A percentile compares a stretch with the other conserved stretches of the same genome.
Evolutionary conservation across 2,329 filamentous ascomycete genomes (phyloP).

Genomic region (Aspergillus intermedius): DNA sequence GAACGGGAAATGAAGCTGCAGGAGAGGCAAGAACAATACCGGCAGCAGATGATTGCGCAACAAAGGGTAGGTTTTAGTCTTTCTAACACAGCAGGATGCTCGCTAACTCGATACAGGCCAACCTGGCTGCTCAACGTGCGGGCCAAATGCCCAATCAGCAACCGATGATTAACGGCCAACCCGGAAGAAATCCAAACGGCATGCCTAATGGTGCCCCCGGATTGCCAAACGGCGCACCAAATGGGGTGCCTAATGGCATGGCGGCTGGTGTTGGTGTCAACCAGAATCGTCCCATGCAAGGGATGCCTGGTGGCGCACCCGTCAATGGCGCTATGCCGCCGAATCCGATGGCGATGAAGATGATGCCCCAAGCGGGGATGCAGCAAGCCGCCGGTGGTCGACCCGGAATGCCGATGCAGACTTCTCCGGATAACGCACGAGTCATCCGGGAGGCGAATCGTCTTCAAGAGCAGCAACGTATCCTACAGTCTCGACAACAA

Average conservation of each 20-base stretch:
- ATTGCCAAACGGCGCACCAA: constrained; percentile 34
- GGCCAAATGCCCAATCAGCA: constrained; percentile 38
- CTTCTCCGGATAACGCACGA: constrained; percentile 44
- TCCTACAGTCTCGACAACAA: constrained; percentile 51
- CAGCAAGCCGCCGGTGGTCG: constrained; percentile 37
- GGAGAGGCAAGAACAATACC: constrained; percentile 53
- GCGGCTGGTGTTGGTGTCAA: constrained; percentile 29
- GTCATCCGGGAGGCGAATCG: constrained; percentile 44
- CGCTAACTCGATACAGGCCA: constrained; percentile 23
- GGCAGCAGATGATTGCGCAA: constrained; percentile 56
- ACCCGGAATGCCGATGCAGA: constrained; percentile 47
- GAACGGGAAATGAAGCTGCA: constrained; percentile 69
- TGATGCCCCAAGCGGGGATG: constrained; percentile 53
- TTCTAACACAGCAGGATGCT: constrained; percentile 8
- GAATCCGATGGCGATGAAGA: constrained; percentile 54
- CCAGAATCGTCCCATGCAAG: constrained; percentile 37
- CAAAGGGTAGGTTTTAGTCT: constrained; percentile 39
- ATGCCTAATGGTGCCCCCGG: constrained; percentile 29
- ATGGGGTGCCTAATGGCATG: constrained; percentile 44
- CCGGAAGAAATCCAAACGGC: constrained; percentile 35
- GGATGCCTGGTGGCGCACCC: constrained; percentile 31
- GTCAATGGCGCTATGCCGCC: constrained; percentile 48
- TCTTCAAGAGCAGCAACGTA: constrained; percentile 50
- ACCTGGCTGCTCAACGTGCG: constrained; percentile 37
- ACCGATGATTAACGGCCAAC: constrained; percentile 26